These are phyloP conservation scores for Physocladia obscura DNA, from an alignment of 192 early-diverging fungal species.

Conservation along the genomic window DNA sequence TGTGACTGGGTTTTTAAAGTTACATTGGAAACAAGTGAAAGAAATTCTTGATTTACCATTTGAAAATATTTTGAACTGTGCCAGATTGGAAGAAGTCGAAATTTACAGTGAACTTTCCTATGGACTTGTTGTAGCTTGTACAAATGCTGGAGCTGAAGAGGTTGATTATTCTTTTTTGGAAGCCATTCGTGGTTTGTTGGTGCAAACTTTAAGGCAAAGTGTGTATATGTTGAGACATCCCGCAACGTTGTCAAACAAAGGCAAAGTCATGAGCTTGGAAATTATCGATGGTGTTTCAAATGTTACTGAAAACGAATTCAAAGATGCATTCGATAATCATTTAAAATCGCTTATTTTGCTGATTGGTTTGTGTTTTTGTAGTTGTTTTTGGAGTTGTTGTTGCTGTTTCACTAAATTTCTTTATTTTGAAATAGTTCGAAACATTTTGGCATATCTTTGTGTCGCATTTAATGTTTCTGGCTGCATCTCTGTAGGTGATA, in stretches of 20 bases:
- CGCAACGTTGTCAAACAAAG: background rate
- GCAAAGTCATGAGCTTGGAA: background rate
- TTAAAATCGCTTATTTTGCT: background rate
- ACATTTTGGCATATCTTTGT: constrained; percentile 15
- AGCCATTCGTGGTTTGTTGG: background rate
- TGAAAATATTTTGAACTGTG: constrained; percentile 10
- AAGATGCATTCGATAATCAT: background rate
- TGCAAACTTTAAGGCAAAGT: background rate
- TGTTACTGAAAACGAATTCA: constrained; percentile 6
- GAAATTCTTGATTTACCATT: constrained; percentile 4
- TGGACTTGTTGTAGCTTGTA: background rate
- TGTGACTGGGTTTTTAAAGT: constrained; percentile 38
- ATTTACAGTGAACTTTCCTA: constrained; percentile 3
- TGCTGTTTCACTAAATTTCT: no score
- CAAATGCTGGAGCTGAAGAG: background rate
- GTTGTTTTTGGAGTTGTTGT: background rate
- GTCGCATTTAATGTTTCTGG: constrained; percentile 12
- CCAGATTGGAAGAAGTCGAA: constrained; percentile 16
- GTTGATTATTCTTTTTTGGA: constrained; percentile 4
- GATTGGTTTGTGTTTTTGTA: background rate
- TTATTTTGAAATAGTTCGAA: constrained; percentile 15
- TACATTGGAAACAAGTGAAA: constrained; percentile 40
- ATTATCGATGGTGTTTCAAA: constrained; percentile 6
- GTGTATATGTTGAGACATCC: constrained; percentile 25
- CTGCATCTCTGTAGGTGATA: constrained; percentile 13